Evolutionary conservation across 202 grass and related monocot species (phyloP), one percentile per base, ranked within the genome.

Genomic region (Hordeum pubiflorum): DNA sequence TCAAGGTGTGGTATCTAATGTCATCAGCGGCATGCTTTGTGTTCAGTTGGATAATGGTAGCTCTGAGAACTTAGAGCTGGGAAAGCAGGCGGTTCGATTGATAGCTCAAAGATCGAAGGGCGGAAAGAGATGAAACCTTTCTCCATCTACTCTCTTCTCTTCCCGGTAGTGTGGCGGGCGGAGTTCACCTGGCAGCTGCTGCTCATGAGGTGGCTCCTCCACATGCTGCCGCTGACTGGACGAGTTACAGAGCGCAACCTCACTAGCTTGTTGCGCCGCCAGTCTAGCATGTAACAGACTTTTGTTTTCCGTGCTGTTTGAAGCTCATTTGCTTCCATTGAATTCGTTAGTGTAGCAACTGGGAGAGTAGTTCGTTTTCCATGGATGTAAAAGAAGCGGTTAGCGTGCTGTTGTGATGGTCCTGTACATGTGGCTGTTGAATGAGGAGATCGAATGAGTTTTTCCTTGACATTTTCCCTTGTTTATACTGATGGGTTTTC

Each of bases 61-160:
- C 63, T 97, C 87, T 5, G 82, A 88, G 69, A 81, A 85, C 22
- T 34, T 97, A 69, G 94, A 97, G 72, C 89, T 97, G 6, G 94
- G 94, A 32, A 92, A 97, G 80, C 89, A 94, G 74, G 86, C 81
- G 40, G 91, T 97, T 63, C 94, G 94, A 27, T 79, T 97, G 84
- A 81, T 97, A 67, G 87, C 94, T 60, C 86, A 91, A 75, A 94
- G 90, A 56, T 70, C 86, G 27, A 93, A 80, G 65, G 69, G 82
- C 5, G 52, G 82, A 31, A 90, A 71, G 73, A 74, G 50, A 73
- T 87, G 82, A 88, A 81, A 7, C 39, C 32, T 85, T 85, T 85
- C 13, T 17, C 17, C 38, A 18, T 29, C 27, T 73, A 13, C 12
- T 46, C 36, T 39, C 37, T 26, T 74, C 14, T 36, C 58, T 44